Conservation (phyloP, 2,329 filamentous ascomycete species). For the Exophiala sideris region DNA sequence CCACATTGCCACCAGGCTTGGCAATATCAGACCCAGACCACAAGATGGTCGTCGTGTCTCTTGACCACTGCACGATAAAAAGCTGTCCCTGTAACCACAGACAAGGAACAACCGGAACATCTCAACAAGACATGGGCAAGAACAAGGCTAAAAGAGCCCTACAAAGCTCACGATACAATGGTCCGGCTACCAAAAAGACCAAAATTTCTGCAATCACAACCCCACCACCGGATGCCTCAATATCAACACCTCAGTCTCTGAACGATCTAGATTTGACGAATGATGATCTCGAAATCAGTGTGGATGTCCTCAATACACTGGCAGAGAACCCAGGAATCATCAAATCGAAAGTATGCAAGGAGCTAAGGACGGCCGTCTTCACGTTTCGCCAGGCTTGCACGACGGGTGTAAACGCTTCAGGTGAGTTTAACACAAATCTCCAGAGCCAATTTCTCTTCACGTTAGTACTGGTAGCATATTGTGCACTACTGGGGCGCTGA, state of each 20-base stretch:
- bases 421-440: constrained; percentile 31
- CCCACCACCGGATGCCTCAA: neutral
- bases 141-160: no score
- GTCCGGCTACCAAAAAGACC: neutral
- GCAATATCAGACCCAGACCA: no score
- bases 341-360: constrained; percentile 66
- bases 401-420: constrained; percentile 59
- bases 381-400: constrained; percentile 67
- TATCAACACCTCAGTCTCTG: neutral
- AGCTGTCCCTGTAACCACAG: no score
- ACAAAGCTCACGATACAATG: no score
- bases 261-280: constrained; percentile 27
- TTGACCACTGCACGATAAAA: no score
- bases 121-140: no score
- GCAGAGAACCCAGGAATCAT: constrained; percentile 59
- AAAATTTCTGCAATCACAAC: neutral
- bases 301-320: constrained; percentile 61
- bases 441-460: no score
- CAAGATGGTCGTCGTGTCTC: no score
- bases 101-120: no score
- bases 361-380: constrained; percentile 64
- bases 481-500: no score
- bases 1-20: no score
- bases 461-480: no score
- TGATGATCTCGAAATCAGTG: constrained; percentile 65